Evolutionary conservation across 2,329 filamentous ascomycete genomes (phyloP).

Genomic region (Didymella sp.): DNA sequence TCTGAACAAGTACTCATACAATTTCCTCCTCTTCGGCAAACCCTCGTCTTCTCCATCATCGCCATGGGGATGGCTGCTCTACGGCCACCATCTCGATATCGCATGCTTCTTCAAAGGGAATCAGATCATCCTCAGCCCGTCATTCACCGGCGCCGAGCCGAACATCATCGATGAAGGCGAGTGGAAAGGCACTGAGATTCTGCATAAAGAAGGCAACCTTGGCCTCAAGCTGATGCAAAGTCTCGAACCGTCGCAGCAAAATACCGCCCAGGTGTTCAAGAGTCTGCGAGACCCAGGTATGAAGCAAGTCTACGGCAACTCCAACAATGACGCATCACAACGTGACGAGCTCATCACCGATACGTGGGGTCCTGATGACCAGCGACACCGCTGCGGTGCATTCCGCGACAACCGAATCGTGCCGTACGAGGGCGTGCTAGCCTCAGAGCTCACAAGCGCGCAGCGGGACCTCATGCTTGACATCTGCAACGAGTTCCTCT

Average conservation of each 20-base stretch:
- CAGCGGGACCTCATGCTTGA: slow-evolving; percentile 64
- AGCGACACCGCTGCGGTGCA: slow-evolving; percentile 78
- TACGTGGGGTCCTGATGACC: slow-evolving; percentile 82
- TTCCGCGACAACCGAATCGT: slow-evolving; percentile 80
- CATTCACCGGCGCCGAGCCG: slow-evolving; percentile 82
- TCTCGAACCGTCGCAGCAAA: slow-evolving; percentile 57
- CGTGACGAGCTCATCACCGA: slow-evolving; percentile 56
- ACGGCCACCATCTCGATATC: slow-evolving; percentile 80
- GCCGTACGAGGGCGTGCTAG: slow-evolving; percentile 71
- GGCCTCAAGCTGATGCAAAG: slow-evolving; percentile 75
- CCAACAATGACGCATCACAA: slow-evolving; percentile 33
- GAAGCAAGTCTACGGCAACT: slow-evolving; percentile 55
- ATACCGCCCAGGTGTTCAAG: slow-evolving; percentile 64
- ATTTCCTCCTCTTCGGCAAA: slow-evolving; percentile 73
- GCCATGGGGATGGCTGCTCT: slow-evolving; percentile 77
- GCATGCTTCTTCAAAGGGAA: slow-evolving; percentile 70
- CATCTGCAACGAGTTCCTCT: slow-evolving; percentile 69
- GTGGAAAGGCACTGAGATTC: slow-evolving; percentile 68
- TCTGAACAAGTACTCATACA: slow-evolving; percentile 79
- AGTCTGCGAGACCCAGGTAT: slow-evolving; percentile 69
- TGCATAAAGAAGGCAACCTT: slow-evolving; percentile 68
- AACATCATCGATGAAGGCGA: slow-evolving; percentile 73
- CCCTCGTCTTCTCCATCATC: slow-evolving; percentile 58
- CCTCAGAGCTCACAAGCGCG: slow-evolving; percentile 55
- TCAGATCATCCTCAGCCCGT: slow-evolving; percentile 74